Conservation (phyloP, 495 filamentous ascomycete genomes). For the Lasiosphaeria ovina region DNA sequence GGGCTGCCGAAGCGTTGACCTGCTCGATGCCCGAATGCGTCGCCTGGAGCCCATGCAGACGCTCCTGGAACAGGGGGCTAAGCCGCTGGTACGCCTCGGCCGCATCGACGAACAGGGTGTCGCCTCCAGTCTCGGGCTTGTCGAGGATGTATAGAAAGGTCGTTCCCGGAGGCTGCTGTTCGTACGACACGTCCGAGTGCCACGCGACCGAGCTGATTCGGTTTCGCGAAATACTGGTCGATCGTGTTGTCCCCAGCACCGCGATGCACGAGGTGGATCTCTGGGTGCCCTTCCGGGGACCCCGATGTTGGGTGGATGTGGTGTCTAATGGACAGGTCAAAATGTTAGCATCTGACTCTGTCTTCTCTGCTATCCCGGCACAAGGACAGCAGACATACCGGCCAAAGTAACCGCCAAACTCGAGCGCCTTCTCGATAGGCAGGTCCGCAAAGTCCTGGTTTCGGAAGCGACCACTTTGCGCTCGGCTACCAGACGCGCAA, state of each 20-base stretch:
- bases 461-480: slow-evolving; percentile 75
- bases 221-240: slow-evolving; percentile 58
- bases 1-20: slow-evolving; percentile 52
- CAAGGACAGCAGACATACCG: slow-evolving; percentile 32
- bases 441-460: slow-evolving; percentile 76
- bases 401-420: slow-evolving; percentile 77
- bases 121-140: slow-evolving; percentile 70
- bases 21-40: slow-evolving; percentile 75
- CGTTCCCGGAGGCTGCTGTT: slow-evolving; percentile 80
- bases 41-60: slow-evolving; percentile 74
- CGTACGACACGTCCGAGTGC: slow-evolving; percentile 83
- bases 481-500: slow-evolving; percentile 75
- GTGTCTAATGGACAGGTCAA: slow-evolving; percentile 32
- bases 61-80: slow-evolving; percentile 64
- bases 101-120: slow-evolving; percentile 73
- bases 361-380: neutral
- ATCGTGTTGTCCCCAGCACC: slow-evolving; percentile 59
- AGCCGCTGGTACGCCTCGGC: slow-evolving; percentile 77
- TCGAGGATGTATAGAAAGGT: slow-evolving; percentile 81
- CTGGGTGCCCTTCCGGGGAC: slow-evolving; percentile 65
- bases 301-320: slow-evolving; percentile 83
- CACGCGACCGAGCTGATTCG: slow-evolving; percentile 69
- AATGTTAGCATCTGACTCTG: neutral
- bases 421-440: slow-evolving; percentile 64
- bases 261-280: slow-evolving; percentile 77